These are phyloP conservation scores for Cutaneotrichosporon arboriforme DNA, from an alignment of 1,284 basidiomycete genomes.

Conservation along the genomic window DNA sequence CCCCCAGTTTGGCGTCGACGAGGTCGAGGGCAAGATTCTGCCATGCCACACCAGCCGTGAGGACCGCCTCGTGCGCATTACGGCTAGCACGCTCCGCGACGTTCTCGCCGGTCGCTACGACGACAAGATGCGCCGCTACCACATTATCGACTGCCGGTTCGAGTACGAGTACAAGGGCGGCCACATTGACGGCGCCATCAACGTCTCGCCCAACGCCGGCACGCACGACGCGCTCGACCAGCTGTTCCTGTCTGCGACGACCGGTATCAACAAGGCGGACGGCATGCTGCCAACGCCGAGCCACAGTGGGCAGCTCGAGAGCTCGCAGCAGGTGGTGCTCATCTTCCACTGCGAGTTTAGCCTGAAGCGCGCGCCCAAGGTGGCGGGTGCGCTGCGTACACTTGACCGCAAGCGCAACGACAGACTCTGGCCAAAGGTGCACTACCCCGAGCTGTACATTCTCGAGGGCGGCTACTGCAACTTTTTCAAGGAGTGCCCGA, in stretches of 20 bases:
- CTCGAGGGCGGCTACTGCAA: slow-evolving; percentile 91
- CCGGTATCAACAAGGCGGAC: slow-evolving; percentile 47
- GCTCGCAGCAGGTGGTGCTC: slow-evolving; percentile 68
- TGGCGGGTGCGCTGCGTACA: slow-evolving; percentile 86
- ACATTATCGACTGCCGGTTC: slow-evolving; percentile 94
- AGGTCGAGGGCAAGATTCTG: slow-evolving; percentile 83
- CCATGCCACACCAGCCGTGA: slow-evolving; percentile 90
- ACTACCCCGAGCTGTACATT: slow-evolving; percentile 96
- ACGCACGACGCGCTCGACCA: slow-evolving; percentile 60
- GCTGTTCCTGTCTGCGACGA: slow-evolving; percentile 59
- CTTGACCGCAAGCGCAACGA: slow-evolving; percentile 83
- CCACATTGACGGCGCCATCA: slow-evolving; percentile 85
- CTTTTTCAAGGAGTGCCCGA: slow-evolving; percentile 66
- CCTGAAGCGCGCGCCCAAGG: slow-evolving; percentile 87
- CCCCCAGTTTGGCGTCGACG: slow-evolving; percentile 84
- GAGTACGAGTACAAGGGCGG: slow-evolving; percentile 94
- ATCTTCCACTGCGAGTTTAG: slow-evolving; percentile 99
- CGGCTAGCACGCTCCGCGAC: slow-evolving; percentile 67
- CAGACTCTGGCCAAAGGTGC: slow-evolving; percentile 82
- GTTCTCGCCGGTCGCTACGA: slow-evolving; percentile 69
- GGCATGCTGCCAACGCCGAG: slow-evolving; percentile 64
- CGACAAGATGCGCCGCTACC: slow-evolving; percentile 60
- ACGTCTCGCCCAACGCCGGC: slow-evolving; percentile 71
- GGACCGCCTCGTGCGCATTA: slow-evolving; percentile 91
- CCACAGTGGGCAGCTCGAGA: slow-evolving; percentile 64